These are phyloP conservation scores for Acacia concinna DNA, from an alignment of 331 rosid genomes.

Conservation along the genomic window DNA sequence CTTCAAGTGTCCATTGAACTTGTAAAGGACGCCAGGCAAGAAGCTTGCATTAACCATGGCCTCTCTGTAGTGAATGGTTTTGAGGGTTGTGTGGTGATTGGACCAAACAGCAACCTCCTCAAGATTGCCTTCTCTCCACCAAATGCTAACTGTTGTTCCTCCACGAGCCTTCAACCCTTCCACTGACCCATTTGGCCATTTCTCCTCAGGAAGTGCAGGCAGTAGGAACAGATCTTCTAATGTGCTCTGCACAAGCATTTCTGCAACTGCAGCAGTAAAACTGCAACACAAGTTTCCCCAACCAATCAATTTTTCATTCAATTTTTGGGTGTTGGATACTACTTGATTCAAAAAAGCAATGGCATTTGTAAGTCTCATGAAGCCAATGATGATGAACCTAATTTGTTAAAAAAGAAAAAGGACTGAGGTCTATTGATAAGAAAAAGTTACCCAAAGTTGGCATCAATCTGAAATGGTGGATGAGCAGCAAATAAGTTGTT, in stretches of 20 bases:
- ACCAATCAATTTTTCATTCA: neutral
- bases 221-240: conserved; percentile 49
- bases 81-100: conserved; percentile 7
- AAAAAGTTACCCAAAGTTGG: conserved; percentile 68
- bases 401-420: neutral
- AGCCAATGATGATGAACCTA: neutral
- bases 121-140: conserved; percentile 63
- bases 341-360: too few species aligned
- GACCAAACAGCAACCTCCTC: conserved; percentile 45
- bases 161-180: conserved; percentile 64
- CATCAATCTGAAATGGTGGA: conserved; percentile 89
- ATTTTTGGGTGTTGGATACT: too few species aligned
- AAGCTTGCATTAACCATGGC: conserved; percentile 33
- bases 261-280: conserved; percentile 58
- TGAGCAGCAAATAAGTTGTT: conserved; percentile 76
- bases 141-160: conserved; percentile 48
- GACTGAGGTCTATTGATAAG: neutral
- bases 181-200: conserved; percentile 57
- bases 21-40: conserved; percentile 34
- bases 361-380: neutral
- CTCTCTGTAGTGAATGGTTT: conserved; percentile 45
- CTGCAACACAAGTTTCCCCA: conserved; percentile 23
- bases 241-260: conserved; percentile 65
- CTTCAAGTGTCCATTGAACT: conserved; percentile 42
- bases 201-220: conserved; percentile 57